These are phyloP conservation scores for Fraxinus latifolia DNA, from an alignment of 305 asterid species.

Conservation along the genomic window DNA sequence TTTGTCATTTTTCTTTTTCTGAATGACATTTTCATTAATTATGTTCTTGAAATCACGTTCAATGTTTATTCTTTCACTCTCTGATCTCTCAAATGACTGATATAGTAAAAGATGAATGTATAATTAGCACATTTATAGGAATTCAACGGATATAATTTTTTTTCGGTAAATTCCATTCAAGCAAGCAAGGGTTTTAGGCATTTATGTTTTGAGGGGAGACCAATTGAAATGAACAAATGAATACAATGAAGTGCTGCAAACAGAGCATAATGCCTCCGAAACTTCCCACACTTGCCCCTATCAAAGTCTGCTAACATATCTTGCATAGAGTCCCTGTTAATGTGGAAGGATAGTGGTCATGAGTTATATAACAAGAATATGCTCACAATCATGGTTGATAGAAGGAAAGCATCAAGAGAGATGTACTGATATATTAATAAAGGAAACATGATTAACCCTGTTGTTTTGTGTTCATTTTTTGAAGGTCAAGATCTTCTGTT, in stretches of 20 bases:
- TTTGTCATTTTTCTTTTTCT: background rate
- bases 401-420: background rate
- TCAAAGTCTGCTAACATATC: background rate
- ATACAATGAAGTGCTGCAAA: background rate
- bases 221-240: background rate
- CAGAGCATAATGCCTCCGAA: background rate
- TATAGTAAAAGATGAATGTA: background rate
- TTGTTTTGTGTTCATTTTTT: background rate
- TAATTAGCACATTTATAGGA: background rate
- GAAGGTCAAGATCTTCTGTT: background rate
- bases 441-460: background rate
- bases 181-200: background rate
- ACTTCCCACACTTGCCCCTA: background rate
- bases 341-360: background rate
- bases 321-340: background rate
- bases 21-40: background rate
- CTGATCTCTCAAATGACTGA: background rate
- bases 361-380: background rate
- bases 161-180: background rate
- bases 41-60: background rate
- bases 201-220: background rate
- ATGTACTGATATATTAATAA: background rate
- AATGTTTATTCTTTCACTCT: background rate
- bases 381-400: background rate
- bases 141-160: background rate